Evolutionary conservation across 1,284 basidiomycete genomes (phyloP), one percentile per base, ranked within the genome.

Genomic region (Pisolithus thermaeus): DNA sequence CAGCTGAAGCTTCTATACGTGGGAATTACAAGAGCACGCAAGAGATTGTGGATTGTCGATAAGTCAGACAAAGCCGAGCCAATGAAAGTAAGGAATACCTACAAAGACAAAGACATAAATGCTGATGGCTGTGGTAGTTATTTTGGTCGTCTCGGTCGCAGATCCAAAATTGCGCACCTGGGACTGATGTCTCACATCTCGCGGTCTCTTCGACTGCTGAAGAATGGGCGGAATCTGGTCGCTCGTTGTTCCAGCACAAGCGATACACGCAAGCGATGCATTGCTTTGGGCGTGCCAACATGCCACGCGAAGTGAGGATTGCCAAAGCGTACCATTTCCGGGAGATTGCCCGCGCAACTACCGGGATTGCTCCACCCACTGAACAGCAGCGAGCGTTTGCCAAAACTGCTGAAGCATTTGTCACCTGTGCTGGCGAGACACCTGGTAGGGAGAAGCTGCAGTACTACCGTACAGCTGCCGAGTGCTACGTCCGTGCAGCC

Each of bases 1-100:
- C 50, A 86, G 83, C 66, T 87, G 28, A 86, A 87, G 58, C 75
- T 74, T 47, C 65, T 87, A 0, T 87, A 88, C 51, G 84, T 88
- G 4, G 85, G 84, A 0, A 74, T 87, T 38, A 88, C 86, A 0
- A 65, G 86, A 40, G 84, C 84, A 1, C 72, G 83, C 35, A 81
- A 80, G 55, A 82, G 82, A 43, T 61, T 87, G 2, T 85, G 83
- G 81, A 80, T 87, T 11, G 76, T 76, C 7, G 86, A 87, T 62
- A 70, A 71, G 30, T 86, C 82, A 2, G 67, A 72, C 3, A 79
- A 73, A 47, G 73, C 75, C 6, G 76, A 78, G 46, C 75, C 83
- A 0, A 79, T 87, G 78, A 69, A 74, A 58, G 84, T 84, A 49
- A 1, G 12, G 8, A 12, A 42, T n/a, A n/a, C 16, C 18, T 20